phyloP scores from a whole-genome alignment of 169 alveolate species.

The Plasmodium inui region DNA sequence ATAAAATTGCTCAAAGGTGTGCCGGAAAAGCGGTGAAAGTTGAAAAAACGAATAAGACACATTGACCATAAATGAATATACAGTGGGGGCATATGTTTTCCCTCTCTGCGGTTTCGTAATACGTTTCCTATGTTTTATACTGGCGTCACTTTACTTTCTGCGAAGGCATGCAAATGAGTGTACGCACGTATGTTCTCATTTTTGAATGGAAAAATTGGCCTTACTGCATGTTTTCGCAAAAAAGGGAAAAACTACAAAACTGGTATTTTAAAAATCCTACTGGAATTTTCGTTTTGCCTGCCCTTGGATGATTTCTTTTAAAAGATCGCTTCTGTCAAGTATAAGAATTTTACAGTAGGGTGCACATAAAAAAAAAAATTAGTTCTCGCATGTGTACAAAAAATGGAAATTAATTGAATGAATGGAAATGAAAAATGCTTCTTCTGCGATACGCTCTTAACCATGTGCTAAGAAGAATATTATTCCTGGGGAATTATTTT shows the following conservation, averaged over 20 bases:
- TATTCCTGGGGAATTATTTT: not conserved
- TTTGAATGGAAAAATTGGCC: not conserved
- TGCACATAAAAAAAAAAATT: not conserved
- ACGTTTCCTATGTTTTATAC: not conserved
- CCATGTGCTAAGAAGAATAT: not conserved
- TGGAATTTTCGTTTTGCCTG: not conserved
- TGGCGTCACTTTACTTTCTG: not conserved
- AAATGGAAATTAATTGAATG: constrained; percentile 8
- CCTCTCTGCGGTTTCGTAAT: not conserved
- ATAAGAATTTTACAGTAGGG: not conserved
- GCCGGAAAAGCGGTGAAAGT: not conserved
- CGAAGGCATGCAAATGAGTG: not conserved
- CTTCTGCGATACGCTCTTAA: not conserved
- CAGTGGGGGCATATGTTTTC: not conserved
- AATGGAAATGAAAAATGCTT: constrained; percentile 7
- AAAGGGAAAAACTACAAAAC: not conserved
- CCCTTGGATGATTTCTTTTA: not conserved
- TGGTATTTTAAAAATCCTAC: not conserved
- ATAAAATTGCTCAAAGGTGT: not conserved
- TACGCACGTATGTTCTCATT: not conserved
- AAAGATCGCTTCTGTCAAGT: not conserved
- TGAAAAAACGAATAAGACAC: not conserved
- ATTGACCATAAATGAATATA: not conserved
- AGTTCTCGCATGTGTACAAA: not conserved
- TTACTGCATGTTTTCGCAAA: not conserved